These are phyloP conservation scores for Sergeia podlipaevii DNA, from an alignment of 208 protist species.

Conservation along the genomic window DNA sequence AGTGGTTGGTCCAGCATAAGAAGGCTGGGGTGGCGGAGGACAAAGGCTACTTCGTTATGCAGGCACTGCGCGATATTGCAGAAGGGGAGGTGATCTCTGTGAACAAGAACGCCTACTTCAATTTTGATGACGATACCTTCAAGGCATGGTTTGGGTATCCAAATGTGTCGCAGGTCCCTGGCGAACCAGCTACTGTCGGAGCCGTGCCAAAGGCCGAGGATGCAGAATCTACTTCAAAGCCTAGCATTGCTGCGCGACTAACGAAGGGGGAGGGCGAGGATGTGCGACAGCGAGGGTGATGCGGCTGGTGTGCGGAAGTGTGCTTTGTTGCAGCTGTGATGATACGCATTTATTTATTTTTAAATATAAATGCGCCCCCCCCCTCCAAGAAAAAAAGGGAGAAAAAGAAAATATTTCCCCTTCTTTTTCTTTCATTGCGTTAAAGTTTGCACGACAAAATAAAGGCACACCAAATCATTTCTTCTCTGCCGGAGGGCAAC, in stretches of 20 bases:
- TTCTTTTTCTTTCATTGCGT: no score
- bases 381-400: no score
- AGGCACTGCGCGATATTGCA: conserved; percentile 82
- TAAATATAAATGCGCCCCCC: no score
- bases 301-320: not conserved
- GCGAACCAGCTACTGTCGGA: conserved; percentile 5
- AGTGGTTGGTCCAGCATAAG: conserved; percentile 75
- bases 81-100: conserved; percentile 69
- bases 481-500: no score
- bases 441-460: no score
- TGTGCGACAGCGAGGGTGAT: not conserved
- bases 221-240: not conserved
- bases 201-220: conserved; percentile 2
- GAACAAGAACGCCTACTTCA: conserved; percentile 85
- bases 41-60: conserved; percentile 85
- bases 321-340: not conserved
- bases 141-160: conserved; percentile 85
- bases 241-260: not conserved
- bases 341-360: no score
- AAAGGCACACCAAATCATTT: no score
- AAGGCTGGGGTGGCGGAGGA: conserved; percentile 39
- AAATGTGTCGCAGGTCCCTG: conserved; percentile 51
- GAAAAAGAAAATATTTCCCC: no score
- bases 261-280: not conserved
- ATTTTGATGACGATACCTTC: conserved; percentile 86